Conservation (phyloP, 306 rosid species). For the Trichosanthes truncata region DNA sequence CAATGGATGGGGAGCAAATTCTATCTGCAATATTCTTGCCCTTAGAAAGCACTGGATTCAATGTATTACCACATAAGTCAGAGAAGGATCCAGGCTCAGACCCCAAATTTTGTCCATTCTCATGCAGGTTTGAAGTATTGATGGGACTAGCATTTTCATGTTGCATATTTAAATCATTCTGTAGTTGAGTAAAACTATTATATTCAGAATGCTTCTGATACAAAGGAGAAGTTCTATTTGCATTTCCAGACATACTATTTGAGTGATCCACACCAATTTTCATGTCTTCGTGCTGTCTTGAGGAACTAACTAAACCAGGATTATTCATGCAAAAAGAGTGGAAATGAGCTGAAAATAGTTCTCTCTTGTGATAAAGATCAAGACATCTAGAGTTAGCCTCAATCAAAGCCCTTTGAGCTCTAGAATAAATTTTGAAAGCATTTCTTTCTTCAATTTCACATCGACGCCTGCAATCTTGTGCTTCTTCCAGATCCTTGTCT, state of each 20-base stretch:
- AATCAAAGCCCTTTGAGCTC: constrained; percentile 71
- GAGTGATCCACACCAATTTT: constrained; percentile 43
- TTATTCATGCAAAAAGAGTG: constrained; percentile 48
- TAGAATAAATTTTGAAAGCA: constrained; percentile 75
- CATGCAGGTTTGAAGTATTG: constrained; percentile 26
- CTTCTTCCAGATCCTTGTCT: constrained; percentile 89
- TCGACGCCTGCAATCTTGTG: constrained; percentile 61
- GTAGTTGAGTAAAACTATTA: constrained; percentile 36
- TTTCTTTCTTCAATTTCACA: constrained; percentile 92
- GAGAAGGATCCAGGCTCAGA: constrained; percentile 61
- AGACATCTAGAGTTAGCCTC: constrained; percentile 77
- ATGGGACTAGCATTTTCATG: constrained; percentile 27
- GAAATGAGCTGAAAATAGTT: constrained; percentile 51
- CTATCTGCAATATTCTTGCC: constrained; percentile 43
- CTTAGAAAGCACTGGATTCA: constrained; percentile 52
- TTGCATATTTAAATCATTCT: constrained; percentile 39
- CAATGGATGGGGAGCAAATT: constrained; percentile 51
- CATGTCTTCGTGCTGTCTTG: constrained; percentile 45
- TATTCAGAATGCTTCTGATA: constrained; percentile 44
- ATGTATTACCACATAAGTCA: constrained; percentile 74
- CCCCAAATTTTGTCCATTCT: constrained; percentile 38
- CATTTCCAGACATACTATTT: constrained; percentile 35
- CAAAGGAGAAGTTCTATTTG: constrained; percentile 38
- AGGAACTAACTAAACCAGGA: constrained; percentile 48
- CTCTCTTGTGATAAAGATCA: constrained; percentile 70